phyloP scores from a whole-genome alignment of 257 asterid genomes.

The Petrea volubilis region DNA sequence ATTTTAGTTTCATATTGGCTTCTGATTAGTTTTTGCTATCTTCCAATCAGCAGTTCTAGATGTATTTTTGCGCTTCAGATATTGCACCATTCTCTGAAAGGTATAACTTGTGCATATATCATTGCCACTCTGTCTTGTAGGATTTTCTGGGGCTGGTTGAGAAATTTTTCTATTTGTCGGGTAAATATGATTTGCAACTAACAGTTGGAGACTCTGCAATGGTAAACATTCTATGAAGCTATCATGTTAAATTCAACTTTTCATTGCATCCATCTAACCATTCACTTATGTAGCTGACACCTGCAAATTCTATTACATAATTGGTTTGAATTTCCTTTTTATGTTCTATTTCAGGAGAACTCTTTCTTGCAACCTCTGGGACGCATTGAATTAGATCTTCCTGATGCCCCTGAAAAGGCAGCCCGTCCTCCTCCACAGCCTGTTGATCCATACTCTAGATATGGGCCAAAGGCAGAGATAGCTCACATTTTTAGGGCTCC shows the following conservation, averaged over 20 bases:
- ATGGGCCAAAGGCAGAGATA: slow-evolving; percentile 65
- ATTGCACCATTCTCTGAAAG: not conserved
- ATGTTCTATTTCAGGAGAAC: slow-evolving; percentile 54
- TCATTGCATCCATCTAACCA: not conserved
- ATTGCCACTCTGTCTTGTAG: slow-evolving; percentile 36
- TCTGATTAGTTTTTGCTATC: not conserved
- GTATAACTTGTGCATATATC: slow-evolving; percentile 2
- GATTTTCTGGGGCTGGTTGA: slow-evolving; percentile 76
- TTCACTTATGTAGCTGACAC: no score
- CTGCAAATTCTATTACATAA: not conserved
- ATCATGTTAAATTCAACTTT: not conserved
- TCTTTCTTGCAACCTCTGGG: slow-evolving; percentile 60
- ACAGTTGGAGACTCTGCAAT: slow-evolving; percentile 64
- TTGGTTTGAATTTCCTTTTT: not conserved
- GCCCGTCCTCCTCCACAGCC: slow-evolving; percentile 62
- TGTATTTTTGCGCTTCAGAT: not conserved
- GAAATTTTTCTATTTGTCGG: slow-evolving; percentile 59
- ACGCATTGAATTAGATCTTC: slow-evolving; percentile 54
- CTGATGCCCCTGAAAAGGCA: slow-evolving; percentile 64
- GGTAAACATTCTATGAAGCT: slow-evolving; percentile 38
- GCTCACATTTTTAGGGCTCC: slow-evolving; percentile 63
- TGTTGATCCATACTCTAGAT: slow-evolving; percentile 49
- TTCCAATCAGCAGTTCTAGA: not conserved
- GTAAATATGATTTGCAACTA: slow-evolving; percentile 62
- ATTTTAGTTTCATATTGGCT: not conserved